Conservation (phyloP, 1,284 basidiomycete species). For the Tilletia indica region DNA sequence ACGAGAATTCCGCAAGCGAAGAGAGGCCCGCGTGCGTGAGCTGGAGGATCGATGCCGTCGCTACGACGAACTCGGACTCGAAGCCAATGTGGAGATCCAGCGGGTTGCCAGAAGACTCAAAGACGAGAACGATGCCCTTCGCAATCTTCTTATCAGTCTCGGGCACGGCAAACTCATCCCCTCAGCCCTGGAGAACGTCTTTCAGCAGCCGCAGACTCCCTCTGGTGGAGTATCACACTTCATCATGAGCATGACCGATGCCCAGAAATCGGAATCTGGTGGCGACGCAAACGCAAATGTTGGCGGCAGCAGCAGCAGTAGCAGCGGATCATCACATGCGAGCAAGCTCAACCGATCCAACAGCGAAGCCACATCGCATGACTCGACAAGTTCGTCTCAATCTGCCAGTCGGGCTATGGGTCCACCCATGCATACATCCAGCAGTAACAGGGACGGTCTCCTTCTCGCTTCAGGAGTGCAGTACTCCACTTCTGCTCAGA, state of each 20-base stretch:
- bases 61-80: slow-evolving; percentile 50
- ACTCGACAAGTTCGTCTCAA: background rate
- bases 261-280: background rate
- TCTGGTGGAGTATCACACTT: background rate
- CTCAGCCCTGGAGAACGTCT: slow-evolving; percentile 33
- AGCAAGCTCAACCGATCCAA: background rate
- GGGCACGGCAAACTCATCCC: slow-evolving; percentile 45
- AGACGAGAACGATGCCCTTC: slow-evolving; percentile 50
- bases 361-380: background rate
- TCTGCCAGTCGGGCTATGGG: background rate
- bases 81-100: slow-evolving; percentile 49
- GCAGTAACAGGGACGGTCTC: background rate
- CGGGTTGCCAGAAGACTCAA: slow-evolving; percentile 41
- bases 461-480: background rate
- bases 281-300: background rate
- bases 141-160: slow-evolving; percentile 41
- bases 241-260: background rate
- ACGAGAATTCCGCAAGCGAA: slow-evolving; percentile 48
- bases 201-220: background rate
- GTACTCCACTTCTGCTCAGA: background rate
- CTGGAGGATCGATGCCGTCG: slow-evolving; percentile 48
- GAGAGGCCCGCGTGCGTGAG: slow-evolving; percentile 47
- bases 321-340: background rate
- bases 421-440: background rate
- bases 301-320: background rate